Conservation (phyloP, 306 rosid genomes). For the Alnus rubra region DNA sequence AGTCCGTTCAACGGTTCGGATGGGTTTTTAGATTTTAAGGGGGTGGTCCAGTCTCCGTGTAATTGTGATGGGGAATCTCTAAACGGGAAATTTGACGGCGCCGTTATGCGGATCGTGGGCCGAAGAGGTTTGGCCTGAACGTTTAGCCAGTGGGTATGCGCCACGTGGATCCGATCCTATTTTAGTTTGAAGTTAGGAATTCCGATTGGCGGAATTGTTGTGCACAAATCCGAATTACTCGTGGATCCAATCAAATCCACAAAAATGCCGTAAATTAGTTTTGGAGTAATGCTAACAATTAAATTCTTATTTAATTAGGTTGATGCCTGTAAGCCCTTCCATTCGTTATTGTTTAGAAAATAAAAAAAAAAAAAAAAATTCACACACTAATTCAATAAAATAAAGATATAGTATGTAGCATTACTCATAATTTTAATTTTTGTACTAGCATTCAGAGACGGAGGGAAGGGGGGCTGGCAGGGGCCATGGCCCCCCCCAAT, state of each 20-base stretch:
- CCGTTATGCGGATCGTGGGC: slow-evolving; percentile 61
- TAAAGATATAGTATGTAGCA: no score
- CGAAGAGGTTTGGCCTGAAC: slow-evolving; percentile 32
- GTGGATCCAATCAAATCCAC: slow-evolving; percentile 21
- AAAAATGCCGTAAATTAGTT: slow-evolving; percentile 29
- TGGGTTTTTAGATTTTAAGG: slow-evolving; percentile 43
- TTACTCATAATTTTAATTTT: no score
- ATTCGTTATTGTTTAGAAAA: no score
- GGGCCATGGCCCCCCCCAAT: no score
- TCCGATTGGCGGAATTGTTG: slow-evolving; percentile 49
- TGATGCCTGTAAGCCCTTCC: no score
- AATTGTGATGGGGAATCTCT: slow-evolving; percentile 67
- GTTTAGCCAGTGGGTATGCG: slow-evolving; percentile 8
- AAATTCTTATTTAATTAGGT: no score
- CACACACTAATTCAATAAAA: no score
- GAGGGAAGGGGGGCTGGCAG: no score
- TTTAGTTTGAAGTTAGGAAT: slow-evolving; percentile 18
- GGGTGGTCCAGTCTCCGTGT: slow-evolving; percentile 70
- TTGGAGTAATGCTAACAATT: no score
- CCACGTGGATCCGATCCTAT: slow-evolving; percentile 35
- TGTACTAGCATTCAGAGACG: no score
- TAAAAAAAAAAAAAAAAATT: no score
- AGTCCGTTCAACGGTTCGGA: slow-evolving; percentile 50
- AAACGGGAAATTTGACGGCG: slow-evolving; percentile 91
- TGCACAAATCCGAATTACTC: slow-evolving; percentile 28